Conservation (phyloP, 441 rosid species). For the Brassica balearica region DNA sequence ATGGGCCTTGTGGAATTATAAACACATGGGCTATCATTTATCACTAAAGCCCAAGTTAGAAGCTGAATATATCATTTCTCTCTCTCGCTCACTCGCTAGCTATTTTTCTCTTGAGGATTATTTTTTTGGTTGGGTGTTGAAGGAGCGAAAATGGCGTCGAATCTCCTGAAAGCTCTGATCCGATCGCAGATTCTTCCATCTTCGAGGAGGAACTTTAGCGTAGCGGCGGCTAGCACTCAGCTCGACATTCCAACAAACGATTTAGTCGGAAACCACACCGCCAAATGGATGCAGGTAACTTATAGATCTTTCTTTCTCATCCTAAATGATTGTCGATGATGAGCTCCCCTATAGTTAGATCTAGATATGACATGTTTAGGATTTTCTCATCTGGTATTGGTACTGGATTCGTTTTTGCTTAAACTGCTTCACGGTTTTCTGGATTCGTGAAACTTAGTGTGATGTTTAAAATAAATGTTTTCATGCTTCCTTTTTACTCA, state of each 20-base stretch:
- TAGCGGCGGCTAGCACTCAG: constrained; percentile 50
- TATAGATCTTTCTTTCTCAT: background rate
- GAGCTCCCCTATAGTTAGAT: constrained; percentile 23
- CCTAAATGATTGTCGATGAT: background rate
- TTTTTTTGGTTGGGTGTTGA: background rate
- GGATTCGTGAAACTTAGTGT: background rate
- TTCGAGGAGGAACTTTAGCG: constrained; percentile 59
- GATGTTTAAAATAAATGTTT: background rate
- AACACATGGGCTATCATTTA: too few species aligned
- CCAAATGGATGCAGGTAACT: constrained; percentile 97
- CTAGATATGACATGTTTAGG: constrained; percentile 13
- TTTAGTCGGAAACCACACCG: constrained; percentile 63
- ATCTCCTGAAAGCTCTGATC: constrained; percentile 59
- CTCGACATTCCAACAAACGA: constrained; percentile 48
- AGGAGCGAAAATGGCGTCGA: constrained; percentile 60
- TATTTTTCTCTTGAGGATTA: background rate
- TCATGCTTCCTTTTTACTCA: background rate
- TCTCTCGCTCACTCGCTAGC: background rate
- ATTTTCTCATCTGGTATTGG: constrained; percentile 8
- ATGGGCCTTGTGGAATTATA: too few species aligned
- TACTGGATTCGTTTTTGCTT: constrained; percentile 7
- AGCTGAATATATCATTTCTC: too few species aligned
- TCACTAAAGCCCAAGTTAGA: too few species aligned
- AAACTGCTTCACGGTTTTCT: background rate
- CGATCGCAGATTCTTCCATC: constrained; percentile 55